Evolutionary conservation across 2,329 filamentous ascomycete species (phyloP).

Genomic region (Elsinoe perseae): DNA sequence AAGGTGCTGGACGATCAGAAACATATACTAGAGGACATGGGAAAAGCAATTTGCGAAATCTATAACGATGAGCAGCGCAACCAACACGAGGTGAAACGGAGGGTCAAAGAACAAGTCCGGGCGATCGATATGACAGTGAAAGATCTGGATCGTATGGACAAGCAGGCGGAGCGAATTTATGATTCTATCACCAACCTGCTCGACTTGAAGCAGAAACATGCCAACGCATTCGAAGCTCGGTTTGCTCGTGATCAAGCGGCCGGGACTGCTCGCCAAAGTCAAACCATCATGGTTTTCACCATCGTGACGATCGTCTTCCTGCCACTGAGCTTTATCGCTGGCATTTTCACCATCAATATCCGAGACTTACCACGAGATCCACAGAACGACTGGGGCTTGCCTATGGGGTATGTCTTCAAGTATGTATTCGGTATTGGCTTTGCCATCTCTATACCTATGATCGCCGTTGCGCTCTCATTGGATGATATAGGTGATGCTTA

Average conservation of each 20-base stretch:
- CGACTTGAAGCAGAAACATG: slow-evolving; percentile 62
- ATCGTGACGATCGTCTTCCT: slow-evolving; percentile 53
- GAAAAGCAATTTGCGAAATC: slow-evolving; percentile 35
- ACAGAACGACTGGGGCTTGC: slow-evolving; percentile 22
- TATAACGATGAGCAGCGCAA: slow-evolving; percentile 30
- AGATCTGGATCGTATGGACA: slow-evolving; percentile 57
- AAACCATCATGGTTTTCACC: slow-evolving; percentile 53
- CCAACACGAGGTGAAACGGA: slow-evolving; percentile 45
- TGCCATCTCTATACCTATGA: slow-evolving; percentile 40
- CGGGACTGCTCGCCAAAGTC: slow-evolving; percentile 50
- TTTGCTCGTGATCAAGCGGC: slow-evolving; percentile 55
- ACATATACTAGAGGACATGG: slow-evolving; percentile 42
- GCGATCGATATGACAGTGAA: slow-evolving; percentile 51
- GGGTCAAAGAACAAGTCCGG: slow-evolving; percentile 51
- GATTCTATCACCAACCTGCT: slow-evolving; percentile 54
- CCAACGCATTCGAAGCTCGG: slow-evolving; percentile 58
- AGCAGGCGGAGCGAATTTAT: slow-evolving; percentile 54
- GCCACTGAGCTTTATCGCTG: slow-evolving; percentile 48
- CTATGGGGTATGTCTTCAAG: slow-evolving; percentile 43
- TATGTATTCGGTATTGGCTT: slow-evolving; percentile 51
- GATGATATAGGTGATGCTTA: slow-evolving; percentile 32
- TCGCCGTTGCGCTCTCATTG: slow-evolving; percentile 40
- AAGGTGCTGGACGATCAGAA: slow-evolving; percentile 46
- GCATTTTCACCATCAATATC: slow-evolving; percentile 50
- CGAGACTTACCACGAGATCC: slow-evolving; percentile 37